These are phyloP conservation scores for Capniomyces stellatus DNA, from an alignment of 371 early-diverging fungal species.

Conservation along the genomic window DNA sequence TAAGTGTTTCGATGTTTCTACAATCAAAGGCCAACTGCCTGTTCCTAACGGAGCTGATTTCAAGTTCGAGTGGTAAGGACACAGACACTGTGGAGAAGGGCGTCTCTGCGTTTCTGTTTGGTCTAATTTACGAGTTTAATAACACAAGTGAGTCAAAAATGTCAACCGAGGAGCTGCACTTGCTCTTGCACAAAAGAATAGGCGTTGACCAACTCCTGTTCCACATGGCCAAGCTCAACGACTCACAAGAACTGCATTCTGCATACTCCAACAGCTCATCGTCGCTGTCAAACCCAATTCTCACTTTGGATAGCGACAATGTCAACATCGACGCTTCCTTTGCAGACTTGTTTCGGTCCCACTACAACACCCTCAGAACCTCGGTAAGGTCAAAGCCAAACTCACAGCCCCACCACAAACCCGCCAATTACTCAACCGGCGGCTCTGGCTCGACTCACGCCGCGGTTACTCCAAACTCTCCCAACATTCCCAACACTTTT, in stretches of 20 bases:
- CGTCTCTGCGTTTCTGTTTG: constrained; percentile 66
- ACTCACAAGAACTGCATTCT: constrained; percentile 57
- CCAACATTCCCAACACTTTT: not conserved
- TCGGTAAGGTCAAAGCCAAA: not conserved
- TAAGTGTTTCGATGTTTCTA: constrained; percentile 58
- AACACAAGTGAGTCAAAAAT: constrained; percentile 39
- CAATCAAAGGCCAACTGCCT: constrained; percentile 76
- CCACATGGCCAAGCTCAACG: constrained; percentile 63
- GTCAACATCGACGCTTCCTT: constrained; percentile 1
- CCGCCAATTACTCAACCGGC: too few species aligned
- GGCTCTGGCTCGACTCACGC: not conserved
- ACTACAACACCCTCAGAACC: not conserved
- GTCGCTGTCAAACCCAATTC: not conserved
- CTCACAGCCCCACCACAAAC: not conserved
- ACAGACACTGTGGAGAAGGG: constrained; percentile 49
- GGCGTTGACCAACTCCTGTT: constrained; percentile 66
- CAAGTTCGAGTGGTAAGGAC: constrained; percentile 51
- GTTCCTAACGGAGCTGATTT: constrained; percentile 76
- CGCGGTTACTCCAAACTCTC: not conserved
- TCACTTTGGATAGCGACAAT: not conserved
- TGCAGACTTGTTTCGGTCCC: constrained; percentile 1
- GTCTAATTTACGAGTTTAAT: constrained; percentile 71
- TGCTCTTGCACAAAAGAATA: constrained; percentile 65
- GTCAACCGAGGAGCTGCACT: constrained; percentile 34
- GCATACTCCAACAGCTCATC: constrained; percentile 21